Conservation (phyloP, 805 yeast species). For the Yarrowia sp. region DNA sequence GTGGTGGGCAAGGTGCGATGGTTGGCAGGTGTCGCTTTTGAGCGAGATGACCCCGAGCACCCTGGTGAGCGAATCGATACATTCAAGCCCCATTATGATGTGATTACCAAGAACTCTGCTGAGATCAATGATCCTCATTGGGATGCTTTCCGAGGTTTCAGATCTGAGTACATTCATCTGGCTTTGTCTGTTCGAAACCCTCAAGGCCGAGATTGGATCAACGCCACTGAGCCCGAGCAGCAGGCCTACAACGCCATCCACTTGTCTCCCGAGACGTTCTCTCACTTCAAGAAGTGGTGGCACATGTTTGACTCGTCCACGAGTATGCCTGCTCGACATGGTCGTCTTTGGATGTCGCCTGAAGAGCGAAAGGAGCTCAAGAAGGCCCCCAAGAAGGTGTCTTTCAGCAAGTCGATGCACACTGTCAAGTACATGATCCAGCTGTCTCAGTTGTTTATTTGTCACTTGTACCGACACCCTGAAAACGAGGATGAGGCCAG, state of each 20-base stretch:
- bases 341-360: constrained; percentile 54
- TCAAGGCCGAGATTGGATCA: constrained; percentile 31
- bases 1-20: constrained; percentile 69
- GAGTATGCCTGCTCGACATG: constrained; percentile 75
- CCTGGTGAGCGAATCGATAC: constrained; percentile 48
- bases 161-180: constrained; percentile 80
- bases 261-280: constrained; percentile 65
- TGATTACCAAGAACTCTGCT: constrained; percentile 48
- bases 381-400: constrained; percentile 38
- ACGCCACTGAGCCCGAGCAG: constrained; percentile 26
- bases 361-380: constrained; percentile 40
- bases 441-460: constrained; percentile 67
- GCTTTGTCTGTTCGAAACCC: constrained; percentile 55
- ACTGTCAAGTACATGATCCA: constrained; percentile 79
- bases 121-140: constrained; percentile 47
- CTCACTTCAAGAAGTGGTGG: constrained; percentile 85
- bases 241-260: constrained; percentile 67
- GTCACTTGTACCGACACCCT: constrained; percentile 61
- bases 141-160: constrained; percentile 77
- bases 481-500: constrained; percentile 45
- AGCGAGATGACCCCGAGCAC: constrained; percentile 49
- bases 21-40: constrained; percentile 74
- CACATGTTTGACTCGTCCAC: constrained; percentile 71
- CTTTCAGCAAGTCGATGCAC: constrained; percentile 70
- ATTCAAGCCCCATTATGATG: constrained; percentile 62